Evolutionary conservation across 306 rosid genomes (phyloP), one percentile per base, ranked within the genome.

Genomic region (Aeschynomene evenia): DNA sequence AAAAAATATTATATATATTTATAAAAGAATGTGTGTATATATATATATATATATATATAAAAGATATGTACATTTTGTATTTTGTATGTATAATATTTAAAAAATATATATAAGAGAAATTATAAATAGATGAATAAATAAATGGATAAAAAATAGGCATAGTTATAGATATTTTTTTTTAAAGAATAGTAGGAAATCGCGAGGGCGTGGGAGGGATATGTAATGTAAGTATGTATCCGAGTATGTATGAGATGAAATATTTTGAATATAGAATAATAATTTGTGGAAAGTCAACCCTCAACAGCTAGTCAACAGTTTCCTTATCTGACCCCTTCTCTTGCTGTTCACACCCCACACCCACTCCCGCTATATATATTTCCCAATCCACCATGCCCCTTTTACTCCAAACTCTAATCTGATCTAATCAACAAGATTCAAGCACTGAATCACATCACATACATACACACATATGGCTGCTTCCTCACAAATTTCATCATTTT

Each of bases 391-490:
- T 1, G 5, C 9, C 39, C 0, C 8, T 5, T 6, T 29, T 33
- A 14, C 31, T 70, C 21, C 56, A 33, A n/a, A n/a, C n/a, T 19
- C 36, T 46, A 16, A 48, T 16, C 69, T 61, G 65, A 71, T 52
- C 36, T 9, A 21, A 28, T 28, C 31, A 54, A 46, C 55, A 63
- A 68, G 1, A 4, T 16, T 13, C 15, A 40, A 3, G 23, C 46
- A 45, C 31, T 28, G 31, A 28, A 28, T n/a, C n/a, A n/a, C n/a
- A n/a, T n/a, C n/a, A n/a, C n/a, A 28, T 3, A 6, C 22, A 9
- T 48, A 55, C 66, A 51, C 18, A 14, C 19, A 10, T 18, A 85
- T 89, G 96, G 83, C 91, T 46, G 83, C 91, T 46, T 84, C 91
- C 21, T 54, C 85, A 33, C 73, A 77, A 71, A 10, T 77, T 53